Evolutionary conservation across 352 stramenopile species (phyloP).

Genomic region (Pythium angustatum): DNA sequence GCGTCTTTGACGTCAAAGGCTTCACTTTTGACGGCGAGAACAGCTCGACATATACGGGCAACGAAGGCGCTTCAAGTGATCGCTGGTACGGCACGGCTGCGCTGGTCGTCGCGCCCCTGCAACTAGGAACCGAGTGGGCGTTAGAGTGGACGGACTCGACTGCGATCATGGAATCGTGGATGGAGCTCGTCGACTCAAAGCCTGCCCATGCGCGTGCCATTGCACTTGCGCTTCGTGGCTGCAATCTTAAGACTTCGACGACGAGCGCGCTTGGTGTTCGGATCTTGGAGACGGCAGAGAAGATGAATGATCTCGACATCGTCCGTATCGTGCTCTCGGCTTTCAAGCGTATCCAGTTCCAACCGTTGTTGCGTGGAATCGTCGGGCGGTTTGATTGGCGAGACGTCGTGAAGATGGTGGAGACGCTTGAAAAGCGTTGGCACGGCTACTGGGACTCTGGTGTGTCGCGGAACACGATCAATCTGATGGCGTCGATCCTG

Average conservation of each 20-base stretch:
- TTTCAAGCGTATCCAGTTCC: neutral
- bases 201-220: neutral
- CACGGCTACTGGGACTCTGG: neutral
- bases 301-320: neutral
- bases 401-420: neutral
- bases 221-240: neutral
- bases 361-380: constrained; percentile 1
- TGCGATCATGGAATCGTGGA: neutral
- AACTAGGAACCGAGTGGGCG: neutral
- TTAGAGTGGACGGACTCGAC: neutral
- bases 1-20: neutral
- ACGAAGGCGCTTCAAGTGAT: constrained; percentile 9
- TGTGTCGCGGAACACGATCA: neutral
- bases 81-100: constrained; percentile 23
- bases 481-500: constrained; percentile 11
- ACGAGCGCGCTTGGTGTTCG: neutral
- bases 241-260: neutral
- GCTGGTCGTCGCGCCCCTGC: constrained; percentile 16
- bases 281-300: neutral
- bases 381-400: neutral
- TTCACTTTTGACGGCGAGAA: constrained; percentile 10
- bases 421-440: neutral
- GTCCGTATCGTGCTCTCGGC: neutral
- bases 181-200: neutral
- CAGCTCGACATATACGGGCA: constrained; percentile 7